Evolutionary conservation across 345 rosid genomes (phyloP).

Genomic region (Eucalyptus regnans): DNA sequence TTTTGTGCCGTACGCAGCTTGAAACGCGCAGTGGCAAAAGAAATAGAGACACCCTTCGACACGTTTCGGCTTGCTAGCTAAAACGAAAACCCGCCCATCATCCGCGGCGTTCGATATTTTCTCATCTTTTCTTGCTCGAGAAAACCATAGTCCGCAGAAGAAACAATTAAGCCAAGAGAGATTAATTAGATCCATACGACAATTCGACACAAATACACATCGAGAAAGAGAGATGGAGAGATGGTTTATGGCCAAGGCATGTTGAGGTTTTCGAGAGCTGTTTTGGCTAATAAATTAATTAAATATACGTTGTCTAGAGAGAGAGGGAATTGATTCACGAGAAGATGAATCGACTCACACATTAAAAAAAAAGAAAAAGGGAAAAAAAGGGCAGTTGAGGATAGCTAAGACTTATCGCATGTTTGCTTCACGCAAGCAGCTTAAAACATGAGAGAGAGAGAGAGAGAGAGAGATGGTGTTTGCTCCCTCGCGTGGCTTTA

Average conservation of each 20-base stretch:
- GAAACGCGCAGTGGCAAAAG: conserved; percentile 33
- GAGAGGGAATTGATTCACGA: not conserved
- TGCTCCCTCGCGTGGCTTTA: conserved; percentile 96
- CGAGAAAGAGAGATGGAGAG: not conserved
- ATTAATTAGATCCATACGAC: not conserved
- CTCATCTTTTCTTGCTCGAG: not conserved
- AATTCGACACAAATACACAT: not conserved
- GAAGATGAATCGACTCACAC: not conserved
- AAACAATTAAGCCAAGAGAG: not conserved
- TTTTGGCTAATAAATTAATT: not conserved
- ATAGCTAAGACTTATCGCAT: conserved; percentile 51
- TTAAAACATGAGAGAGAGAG: conserved; percentile 20
- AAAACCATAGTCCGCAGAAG: not conserved
- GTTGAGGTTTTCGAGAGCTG: not conserved
- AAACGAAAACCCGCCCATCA: not conserved
- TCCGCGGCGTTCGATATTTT: not conserved
- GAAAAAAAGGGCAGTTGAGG: conserved; percentile 23
- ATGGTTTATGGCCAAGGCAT: not conserved
- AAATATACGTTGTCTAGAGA: not conserved
- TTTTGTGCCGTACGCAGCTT: conserved; percentile 53
- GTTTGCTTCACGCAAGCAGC: conserved; percentile 99
- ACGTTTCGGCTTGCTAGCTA: conserved; percentile 14
- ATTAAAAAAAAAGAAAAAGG: conserved; percentile 7
- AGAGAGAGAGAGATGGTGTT: conserved; percentile 7
- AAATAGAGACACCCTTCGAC: conserved; percentile 8